phyloP scores from a whole-genome alignment of 208 protist genomes.

The Kentomonas sorsogonicus region DNA sequence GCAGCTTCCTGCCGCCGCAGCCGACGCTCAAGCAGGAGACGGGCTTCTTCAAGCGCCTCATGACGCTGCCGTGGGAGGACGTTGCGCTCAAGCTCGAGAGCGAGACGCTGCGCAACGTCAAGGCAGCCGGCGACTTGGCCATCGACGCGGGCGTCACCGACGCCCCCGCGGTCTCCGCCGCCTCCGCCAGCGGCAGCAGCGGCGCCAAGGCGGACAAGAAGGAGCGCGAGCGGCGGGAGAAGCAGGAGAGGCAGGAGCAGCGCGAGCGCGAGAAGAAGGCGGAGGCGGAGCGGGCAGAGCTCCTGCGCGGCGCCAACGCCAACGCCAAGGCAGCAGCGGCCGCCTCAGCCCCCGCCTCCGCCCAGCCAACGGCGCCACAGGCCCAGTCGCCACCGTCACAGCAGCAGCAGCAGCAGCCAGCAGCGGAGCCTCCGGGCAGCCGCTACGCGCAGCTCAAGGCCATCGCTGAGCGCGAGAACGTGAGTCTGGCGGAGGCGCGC shows the following conservation, averaged over 20 bases:
- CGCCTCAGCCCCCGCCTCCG: conserved; percentile 1
- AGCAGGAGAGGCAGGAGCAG: conserved; percentile 22
- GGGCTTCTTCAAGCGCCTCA: conserved; percentile 77
- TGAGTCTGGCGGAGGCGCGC: conserved; percentile 72
- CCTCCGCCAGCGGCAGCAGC: not conserved
- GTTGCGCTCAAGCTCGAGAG: conserved; percentile 64
- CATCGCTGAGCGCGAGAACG: conserved; percentile 67
- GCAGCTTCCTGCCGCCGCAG: conserved; percentile 47
- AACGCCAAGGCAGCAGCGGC: not conserved
- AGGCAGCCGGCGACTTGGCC: conserved; percentile 2
- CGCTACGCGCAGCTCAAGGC: conserved; percentile 77
- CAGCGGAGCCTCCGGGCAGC: conserved; percentile 20
- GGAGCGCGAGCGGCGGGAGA: not conserved
- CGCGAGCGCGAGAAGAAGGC: not conserved
- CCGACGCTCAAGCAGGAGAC: conserved; percentile 76
- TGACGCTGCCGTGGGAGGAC: conserved; percentile 79
- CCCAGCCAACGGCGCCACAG: not conserved
- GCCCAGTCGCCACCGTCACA: not conserved
- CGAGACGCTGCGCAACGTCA: conserved; percentile 41
- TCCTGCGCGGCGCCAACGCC: conserved; percentile 10
- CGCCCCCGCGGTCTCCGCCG: not conserved
- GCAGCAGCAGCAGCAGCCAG: not conserved
- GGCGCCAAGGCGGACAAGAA: not conserved
- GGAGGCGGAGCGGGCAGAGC: conserved; percentile 26
- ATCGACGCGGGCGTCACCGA: too few species aligned